phyloP scores from a whole-genome alignment of 768 basidiomycete genomes.

The Trametes elegans region DNA sequence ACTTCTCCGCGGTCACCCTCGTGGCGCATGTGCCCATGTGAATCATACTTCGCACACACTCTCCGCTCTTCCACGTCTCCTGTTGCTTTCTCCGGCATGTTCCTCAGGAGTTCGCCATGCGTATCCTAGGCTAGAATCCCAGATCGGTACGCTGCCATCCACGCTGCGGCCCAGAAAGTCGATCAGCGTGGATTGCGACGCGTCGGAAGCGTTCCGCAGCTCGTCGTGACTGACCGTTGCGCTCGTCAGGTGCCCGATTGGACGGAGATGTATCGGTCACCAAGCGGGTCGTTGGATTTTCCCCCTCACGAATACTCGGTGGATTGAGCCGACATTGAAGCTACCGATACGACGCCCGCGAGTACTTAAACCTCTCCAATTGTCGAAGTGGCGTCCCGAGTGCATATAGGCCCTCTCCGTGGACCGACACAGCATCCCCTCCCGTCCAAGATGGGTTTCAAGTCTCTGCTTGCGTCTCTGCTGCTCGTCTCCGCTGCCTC shows the following conservation, averaged over 20 bases:
- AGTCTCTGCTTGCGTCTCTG: constrained; percentile 9
- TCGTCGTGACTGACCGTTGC: neutral
- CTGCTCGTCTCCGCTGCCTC: constrained; percentile 6
- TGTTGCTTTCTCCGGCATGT: too few species aligned
- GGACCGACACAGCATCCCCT: too few species aligned
- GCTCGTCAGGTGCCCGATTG: neutral
- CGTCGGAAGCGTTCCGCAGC: too few species aligned
- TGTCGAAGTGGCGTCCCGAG: neutral
- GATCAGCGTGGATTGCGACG: neutral
- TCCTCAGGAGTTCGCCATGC: too few species aligned
- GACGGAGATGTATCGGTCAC: constrained; percentile 1
- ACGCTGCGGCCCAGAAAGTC: neutral
- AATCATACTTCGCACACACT: neutral
- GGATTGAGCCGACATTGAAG: neutral
- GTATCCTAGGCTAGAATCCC: too few species aligned
- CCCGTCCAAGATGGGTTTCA: constrained; percentile 9
- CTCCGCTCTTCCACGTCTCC: neutral
- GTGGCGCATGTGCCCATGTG: neutral
- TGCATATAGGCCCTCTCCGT: neutral
- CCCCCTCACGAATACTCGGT: neutral
- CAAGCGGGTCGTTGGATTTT: neutral
- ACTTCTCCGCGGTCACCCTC: neutral
- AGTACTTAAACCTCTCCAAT: neutral
- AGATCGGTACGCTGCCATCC: too few species aligned
- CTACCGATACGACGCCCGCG: neutral